A percentile compares a stretch with the other conserved stretches of the same genome.
Evolutionary conservation across 371 early-diverging fungal species (phyloP).

Genomic region (Mortierella sp.): DNA sequence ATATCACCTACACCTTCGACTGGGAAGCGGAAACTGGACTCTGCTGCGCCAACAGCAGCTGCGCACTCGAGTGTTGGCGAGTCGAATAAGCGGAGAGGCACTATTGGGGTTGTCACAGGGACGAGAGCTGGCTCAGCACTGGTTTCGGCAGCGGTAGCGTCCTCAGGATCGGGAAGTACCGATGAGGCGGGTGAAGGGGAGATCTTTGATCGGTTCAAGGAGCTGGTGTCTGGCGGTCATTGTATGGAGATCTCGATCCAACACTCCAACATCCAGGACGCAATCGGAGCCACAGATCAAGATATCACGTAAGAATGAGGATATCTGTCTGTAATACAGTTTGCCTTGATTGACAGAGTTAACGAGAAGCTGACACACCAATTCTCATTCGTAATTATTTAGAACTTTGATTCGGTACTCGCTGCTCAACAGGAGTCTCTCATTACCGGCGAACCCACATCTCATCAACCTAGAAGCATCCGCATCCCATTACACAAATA

Average conservation of each 20-base stretch:
- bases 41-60: background rate
- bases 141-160: background rate
- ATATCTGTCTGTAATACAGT: too few relatives aligned
- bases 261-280: constrained; percentile 40
- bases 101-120: background rate
- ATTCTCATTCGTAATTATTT: background rate
- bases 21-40: constrained; percentile 13
- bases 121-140: background rate
- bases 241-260: constrained; percentile 49
- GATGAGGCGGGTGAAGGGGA: background rate
- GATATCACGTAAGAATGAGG: constrained; percentile 44
- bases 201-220: constrained; percentile 47
- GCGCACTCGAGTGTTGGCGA: background rate
- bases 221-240: constrained; percentile 29
- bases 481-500: constrained; percentile 1
- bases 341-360: too few relatives aligned
- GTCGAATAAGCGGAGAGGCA: background rate
- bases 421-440: constrained; percentile 40
- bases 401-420: constrained; percentile 49
- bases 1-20: constrained; percentile 5
- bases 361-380: background rate
- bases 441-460: constrained; percentile 52
- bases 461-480: constrained; percentile 44
- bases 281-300: constrained; percentile 44
- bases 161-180: background rate